Percentiles rank a stretch among this genome's conserved stretches.
phyloP scores from a whole-genome alignment of 73 alveolate genomes.

The Paramecium caudatum region DNA sequence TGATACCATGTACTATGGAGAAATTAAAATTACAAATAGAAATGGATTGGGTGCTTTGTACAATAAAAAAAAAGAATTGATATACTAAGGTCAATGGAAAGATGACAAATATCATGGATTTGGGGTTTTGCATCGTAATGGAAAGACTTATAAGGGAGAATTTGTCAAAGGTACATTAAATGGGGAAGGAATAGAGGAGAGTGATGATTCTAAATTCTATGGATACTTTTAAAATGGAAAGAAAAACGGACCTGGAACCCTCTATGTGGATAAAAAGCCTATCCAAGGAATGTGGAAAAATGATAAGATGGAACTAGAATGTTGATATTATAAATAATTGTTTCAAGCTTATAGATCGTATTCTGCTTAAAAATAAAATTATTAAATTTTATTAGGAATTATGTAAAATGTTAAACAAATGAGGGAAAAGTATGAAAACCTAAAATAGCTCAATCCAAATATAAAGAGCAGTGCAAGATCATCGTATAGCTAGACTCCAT shows the following conservation, averaged over 20 bases:
- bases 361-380: no score
- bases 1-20: conserved; percentile 51
- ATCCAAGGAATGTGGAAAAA: conserved; percentile 20
- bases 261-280: background rate
- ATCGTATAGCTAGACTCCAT: background rate
- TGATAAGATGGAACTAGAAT: conserved; percentile 11
- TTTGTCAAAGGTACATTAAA: background rate
- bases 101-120: conserved; percentile 62
- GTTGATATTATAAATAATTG: background rate
- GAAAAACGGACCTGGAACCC: conserved; percentile 32
- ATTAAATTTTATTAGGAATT: background rate
- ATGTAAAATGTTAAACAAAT: conserved; percentile 40
- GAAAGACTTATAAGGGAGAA: conserved; percentile 26
- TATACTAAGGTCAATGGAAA: conserved; percentile 51
- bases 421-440: conserved; percentile 32
- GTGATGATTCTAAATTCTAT: background rate
- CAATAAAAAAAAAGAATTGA: conserved; percentile 3
- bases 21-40: background rate
- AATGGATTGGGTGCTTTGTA: conserved; percentile 46
- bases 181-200: conserved; percentile 39
- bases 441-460: background rate
- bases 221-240: conserved; percentile 32
- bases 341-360: no score
- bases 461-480: background rate
- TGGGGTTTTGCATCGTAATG: background rate